Base-by-base conservation (phyloP, 169 alveolate species). In the Cryptosporidium ubiquitum region DNA sequence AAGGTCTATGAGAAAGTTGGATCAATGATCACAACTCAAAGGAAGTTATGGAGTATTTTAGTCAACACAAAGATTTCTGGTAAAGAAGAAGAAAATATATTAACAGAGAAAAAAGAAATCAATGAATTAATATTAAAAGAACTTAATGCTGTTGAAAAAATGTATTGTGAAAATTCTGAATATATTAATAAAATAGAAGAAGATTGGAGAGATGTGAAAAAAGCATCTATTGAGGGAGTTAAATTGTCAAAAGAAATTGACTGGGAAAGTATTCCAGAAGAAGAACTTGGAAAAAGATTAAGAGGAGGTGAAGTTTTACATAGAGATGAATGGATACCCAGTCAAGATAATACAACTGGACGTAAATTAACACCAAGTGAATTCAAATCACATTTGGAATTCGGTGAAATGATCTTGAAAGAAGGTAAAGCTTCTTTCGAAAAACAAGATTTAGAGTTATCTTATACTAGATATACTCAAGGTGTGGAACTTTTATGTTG, bases 281-380 rank as follows among this genome's bases (percentile, higher is more conserved):
- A 79, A 29, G 89, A 79, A 39, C 60, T 79, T 5, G 66, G 79
- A 3, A 79, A 61, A 40, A 58, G 89, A 79, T 31, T 79, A 40
- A 79, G 89, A 61, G 89, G 89, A 20, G 89, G 89, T 6, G 89
- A 79, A 31, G 75, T 79, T 1, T 9, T 79, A 10, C 89, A 79
- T 58, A 37, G 89, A 16, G 89, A 79, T 39, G 89, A 79, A 44
- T 79, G 89, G 89, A 79, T 79, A 79, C 89, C 89, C 23, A 42
- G 47, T 5, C 51, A 79, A n/a, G 64, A 79, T 49, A 61, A 37
- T 29, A 31, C 5, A 14, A 33, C 66, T 9, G 75, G 89, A 7
- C 55, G 89, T 20, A 79, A 79, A 39, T 55, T 79, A 14, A 14
- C 40, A 3, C 49, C 68, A 4, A 18, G 16, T 14, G 89, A 79